These are phyloP conservation scores for Flaveria brownii DNA, from an alignment of 129 eudicot genomes.

Conservation along the genomic window DNA sequence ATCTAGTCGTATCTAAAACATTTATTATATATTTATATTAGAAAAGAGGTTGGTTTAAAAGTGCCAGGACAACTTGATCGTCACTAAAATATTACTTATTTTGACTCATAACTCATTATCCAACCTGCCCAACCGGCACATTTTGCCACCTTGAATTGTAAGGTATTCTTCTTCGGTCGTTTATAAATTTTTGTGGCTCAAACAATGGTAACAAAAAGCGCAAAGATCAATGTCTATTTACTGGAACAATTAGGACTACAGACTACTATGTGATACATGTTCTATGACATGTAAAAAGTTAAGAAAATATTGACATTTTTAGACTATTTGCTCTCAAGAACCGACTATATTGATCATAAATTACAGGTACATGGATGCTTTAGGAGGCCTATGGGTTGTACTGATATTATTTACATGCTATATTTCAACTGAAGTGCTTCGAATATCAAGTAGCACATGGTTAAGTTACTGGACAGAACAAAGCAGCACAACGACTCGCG, in stretches of 20 bases:
- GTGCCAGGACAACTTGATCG: not conserved
- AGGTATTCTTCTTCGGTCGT: slow-evolving; percentile 5
- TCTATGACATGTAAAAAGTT: not conserved
- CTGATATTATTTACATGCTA: slow-evolving; percentile 69
- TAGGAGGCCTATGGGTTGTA: slow-evolving; percentile 92
- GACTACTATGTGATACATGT: not conserved
- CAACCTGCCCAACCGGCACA: not conserved
- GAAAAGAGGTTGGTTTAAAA: not conserved
- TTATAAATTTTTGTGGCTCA: not conserved
- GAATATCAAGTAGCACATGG: slow-evolving; percentile 95
- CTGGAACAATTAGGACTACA: slow-evolving; percentile 4
- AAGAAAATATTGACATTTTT: slow-evolving; percentile 10
- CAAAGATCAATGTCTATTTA: not conserved
- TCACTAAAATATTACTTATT: not conserved
- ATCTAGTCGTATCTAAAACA: not conserved
- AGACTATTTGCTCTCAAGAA: not conserved
- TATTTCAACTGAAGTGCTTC: slow-evolving; percentile 63
- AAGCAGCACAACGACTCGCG: slow-evolving; percentile 42
- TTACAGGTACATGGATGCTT: slow-evolving; percentile 75
- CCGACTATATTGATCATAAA: not conserved
- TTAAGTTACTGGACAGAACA: slow-evolving; percentile 87
- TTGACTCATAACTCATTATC: not conserved
- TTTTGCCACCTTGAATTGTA: slow-evolving; percentile 6
- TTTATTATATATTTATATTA: not conserved
- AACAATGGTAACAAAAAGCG: not conserved